phyloP scores from a whole-genome alignment of 108 stramenopile species.

The Mediolabrus comicus region DNA sequence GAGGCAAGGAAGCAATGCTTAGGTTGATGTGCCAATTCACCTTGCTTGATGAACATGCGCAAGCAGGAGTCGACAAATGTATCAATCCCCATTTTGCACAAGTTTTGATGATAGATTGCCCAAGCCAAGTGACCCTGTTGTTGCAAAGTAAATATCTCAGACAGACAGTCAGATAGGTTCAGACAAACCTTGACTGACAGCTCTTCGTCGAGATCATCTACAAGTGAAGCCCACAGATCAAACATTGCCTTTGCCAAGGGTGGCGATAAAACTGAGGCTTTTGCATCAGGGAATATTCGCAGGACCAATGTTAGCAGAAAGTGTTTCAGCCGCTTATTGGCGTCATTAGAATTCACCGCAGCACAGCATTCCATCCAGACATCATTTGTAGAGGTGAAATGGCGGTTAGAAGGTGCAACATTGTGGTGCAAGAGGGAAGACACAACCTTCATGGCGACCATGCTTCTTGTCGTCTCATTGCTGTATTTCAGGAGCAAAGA shows the following conservation, averaged over 20 bases:
- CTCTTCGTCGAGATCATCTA: slow-evolving; percentile 2
- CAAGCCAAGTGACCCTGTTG: slow-evolving; percentile 17
- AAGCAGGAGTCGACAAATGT: slow-evolving; percentile 17
- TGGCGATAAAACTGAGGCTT: not conserved
- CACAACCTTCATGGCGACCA: not conserved
- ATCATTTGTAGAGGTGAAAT: not conserved
- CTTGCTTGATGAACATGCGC: slow-evolving; percentile 7
- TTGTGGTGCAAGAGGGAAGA: slow-evolving; percentile 4
- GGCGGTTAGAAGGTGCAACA: not conserved
- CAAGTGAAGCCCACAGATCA: slow-evolving; percentile 27
- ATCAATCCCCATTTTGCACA: slow-evolving; percentile 18
- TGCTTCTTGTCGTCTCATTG: not conserved
- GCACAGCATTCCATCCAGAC: slow-evolving; percentile 8
- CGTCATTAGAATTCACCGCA: slow-evolving; percentile 2
- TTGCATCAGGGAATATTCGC: not conserved
- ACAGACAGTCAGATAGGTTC: slow-evolving; percentile 15
- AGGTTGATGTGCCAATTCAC: not conserved
- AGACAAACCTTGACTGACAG: slow-evolving; percentile 14
- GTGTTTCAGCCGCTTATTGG: slow-evolving; percentile 2
- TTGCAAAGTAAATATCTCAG: slow-evolving; percentile 3
- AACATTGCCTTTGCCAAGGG: slow-evolving; percentile 15
- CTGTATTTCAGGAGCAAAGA: not conserved
- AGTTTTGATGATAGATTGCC: slow-evolving; percentile 14
- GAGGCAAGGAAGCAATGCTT: slow-evolving; percentile 13
- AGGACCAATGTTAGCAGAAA: slow-evolving; percentile 27